Base-by-base conservation (phyloP, 257 asterid genomes). In the Fraxinus cuspidata region DNA sequence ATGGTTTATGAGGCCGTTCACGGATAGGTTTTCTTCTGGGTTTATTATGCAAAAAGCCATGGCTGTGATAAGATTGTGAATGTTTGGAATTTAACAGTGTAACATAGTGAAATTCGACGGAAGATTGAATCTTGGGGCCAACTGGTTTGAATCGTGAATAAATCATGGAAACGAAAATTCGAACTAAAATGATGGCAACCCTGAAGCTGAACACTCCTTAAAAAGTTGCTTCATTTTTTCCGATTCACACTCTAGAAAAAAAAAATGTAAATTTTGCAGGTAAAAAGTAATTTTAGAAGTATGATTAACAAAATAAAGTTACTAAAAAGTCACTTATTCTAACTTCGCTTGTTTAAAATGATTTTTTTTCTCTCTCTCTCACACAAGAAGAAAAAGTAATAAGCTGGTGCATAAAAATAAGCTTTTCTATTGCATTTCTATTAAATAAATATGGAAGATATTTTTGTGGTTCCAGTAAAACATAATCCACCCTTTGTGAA, bases 1-100 rank as follows among this genome's bases (percentile, higher is more conserved):
- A 80, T 72, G 72, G 81, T 65, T 85, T 88, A 78, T 79, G 89
- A 31, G 90, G 88, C 0, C 76, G 86, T 72, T 58, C 34, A 29
- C 21, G 51, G 68, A 79, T 71, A 29, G 85, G 82, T 49, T 82
- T 75, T 77, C 78, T 67, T 42, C 70, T 53, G 76, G 84, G 81
- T 75, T 76, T 86, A 19, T 29, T 74, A 25, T 63, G 80, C 25
- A 2, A 69, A 44, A 28, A 51, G 82, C 78, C 84, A 83, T 83
- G 86, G 81, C 78, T 51, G 74, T 69, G 86, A 47, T 63, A 72
- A 49, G 78, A 77, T 29, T 40, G 82, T 49, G 75, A 60, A 15
- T 28, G 74, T n/a, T 49, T 75, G 66, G 19, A 49, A 34, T 29
- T 38, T 21, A 78, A 25, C 63, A 72, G 84, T 19, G 65, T 44